phyloP scores from a whole-genome alignment of 2,329 filamentous ascomycete species.

The Apiospora phragmitis region DNA sequence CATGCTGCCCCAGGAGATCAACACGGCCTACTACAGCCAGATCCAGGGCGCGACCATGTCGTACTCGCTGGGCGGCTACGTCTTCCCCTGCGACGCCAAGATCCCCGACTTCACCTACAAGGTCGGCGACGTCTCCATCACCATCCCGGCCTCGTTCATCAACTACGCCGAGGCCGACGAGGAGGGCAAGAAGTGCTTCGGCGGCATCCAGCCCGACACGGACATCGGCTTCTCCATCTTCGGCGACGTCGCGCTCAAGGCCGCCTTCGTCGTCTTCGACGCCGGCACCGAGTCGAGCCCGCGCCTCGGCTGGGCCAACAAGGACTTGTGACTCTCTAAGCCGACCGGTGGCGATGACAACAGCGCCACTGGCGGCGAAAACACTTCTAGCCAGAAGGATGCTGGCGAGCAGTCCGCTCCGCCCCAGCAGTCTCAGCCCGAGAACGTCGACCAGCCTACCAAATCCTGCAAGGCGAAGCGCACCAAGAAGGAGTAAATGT shows the following conservation, averaged over 20 bases:
- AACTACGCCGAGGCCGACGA: conserved; percentile 48
- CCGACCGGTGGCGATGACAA: neutral
- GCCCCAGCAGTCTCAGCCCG: no score
- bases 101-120: conserved; percentile 41
- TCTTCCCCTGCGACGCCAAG: conserved; percentile 53
- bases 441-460: neutral
- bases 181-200: conserved; percentile 54
- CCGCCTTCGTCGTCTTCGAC: conserved; percentile 18
- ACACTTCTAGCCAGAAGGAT: no score
- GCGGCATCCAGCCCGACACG: conserved; percentile 48
- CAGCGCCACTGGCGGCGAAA: neutral
- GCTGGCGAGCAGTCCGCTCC: no score
- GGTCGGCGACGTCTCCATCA: conserved; percentile 40
- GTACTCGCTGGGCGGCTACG: conserved; percentile 50
- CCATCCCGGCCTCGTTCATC: conserved; percentile 49
- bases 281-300: neutral
- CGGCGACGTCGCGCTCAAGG: conserved; percentile 19
- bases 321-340: neutral
- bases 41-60: conserved; percentile 50
- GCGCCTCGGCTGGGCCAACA: conserved; percentile 9
- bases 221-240: conserved; percentile 19
- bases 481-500: no score
- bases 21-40: conserved; percentile 57
- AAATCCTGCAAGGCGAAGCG: neutral
- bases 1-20: conserved; percentile 52